Percentiles rank a stretch among this genome's conserved stretches.
Conservation (phyloP, 1,139 yeast genomes). For the Yamadazyma diddensiae region DNA sequence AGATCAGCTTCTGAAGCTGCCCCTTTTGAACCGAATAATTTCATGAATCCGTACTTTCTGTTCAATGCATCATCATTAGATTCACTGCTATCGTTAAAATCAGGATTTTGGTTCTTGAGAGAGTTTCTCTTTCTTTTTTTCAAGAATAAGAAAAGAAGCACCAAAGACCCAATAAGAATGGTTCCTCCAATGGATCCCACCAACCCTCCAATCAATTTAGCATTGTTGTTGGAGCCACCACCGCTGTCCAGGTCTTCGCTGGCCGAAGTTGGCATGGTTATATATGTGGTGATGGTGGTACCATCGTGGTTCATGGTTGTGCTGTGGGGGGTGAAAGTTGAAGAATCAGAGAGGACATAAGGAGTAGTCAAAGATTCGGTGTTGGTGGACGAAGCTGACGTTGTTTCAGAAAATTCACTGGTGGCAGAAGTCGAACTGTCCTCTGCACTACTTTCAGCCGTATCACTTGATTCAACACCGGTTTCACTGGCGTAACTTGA, state of each 20-base stretch:
- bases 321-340: constrained; percentile 17
- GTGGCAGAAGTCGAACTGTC: constrained; percentile 1
- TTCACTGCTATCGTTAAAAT: constrained; percentile 31
- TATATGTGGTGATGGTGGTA: constrained; percentile 42
- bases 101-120: constrained; percentile 45
- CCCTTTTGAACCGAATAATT: constrained; percentile 28
- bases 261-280: constrained; percentile 38
- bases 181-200: constrained; percentile 51
- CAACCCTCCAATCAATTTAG: constrained; percentile 45
- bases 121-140: constrained; percentile 28
- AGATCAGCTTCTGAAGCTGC: constrained; percentile 10
- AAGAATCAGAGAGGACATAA: constrained; percentile 4
- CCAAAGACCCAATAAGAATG: constrained; percentile 38
- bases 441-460: not conserved
- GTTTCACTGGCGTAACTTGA: not conserved
- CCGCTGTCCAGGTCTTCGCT: constrained; percentile 6
- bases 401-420: not conserved
- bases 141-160: constrained; percentile 35
- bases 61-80: constrained; percentile 10
- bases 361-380: constrained; percentile 3
- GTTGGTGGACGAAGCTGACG: too few relatives aligned
- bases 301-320: constrained; percentile 29
- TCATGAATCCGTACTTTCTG: constrained; percentile 25
- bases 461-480: constrained; percentile 1
- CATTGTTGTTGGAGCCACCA: constrained; percentile 22